A percentile compares a stretch with the other conserved stretches of the same genome.
phyloP scores from a whole-genome alignment of 208 protist species.

The Crithidia sp. region DNA sequence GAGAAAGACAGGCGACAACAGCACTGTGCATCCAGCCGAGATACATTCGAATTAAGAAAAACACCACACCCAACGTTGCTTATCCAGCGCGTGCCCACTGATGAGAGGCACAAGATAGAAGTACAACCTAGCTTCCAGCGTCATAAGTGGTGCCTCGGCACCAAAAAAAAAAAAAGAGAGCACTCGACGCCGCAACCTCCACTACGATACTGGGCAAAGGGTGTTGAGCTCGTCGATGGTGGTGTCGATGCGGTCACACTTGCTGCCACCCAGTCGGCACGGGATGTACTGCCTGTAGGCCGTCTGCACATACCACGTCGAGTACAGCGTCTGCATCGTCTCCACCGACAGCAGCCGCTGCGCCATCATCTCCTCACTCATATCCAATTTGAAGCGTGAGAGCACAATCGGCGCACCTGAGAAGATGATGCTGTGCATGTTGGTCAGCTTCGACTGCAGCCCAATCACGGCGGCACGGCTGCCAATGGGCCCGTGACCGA shows the following conservation, averaged over 20 bases:
- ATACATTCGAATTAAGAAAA: too few relatives aligned
- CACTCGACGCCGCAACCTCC: background rate
- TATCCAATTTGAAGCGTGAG: slow-evolving; percentile 5
- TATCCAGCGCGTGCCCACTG: too few relatives aligned
- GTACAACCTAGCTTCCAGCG: too few relatives aligned
- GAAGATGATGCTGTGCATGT: slow-evolving; percentile 38
- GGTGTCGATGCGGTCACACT: slow-evolving; percentile 43
- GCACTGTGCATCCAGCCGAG: too few relatives aligned
- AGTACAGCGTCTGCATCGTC: slow-evolving; percentile 31
- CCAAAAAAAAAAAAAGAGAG: background rate
- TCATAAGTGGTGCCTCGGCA: too few relatives aligned
- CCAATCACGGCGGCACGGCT: slow-evolving; percentile 30
- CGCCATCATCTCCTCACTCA: slow-evolving; percentile 14
- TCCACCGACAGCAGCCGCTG: slow-evolving; percentile 39
- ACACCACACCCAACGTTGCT: too few relatives aligned
- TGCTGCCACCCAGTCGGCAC: slow-evolving; percentile 30
- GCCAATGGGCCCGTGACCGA: slow-evolving; percentile 32
- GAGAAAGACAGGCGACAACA: too few relatives aligned
- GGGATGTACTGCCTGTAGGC: slow-evolving; percentile 44
- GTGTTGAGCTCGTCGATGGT: slow-evolving; percentile 34
- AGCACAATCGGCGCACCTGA: slow-evolving; percentile 29
- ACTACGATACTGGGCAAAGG: slow-evolving; percentile 18
- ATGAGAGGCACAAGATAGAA: too few relatives aligned
- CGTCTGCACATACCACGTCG: slow-evolving; percentile 45
- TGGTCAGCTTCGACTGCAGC: slow-evolving; percentile 14